Evolutionary conservation across 2,329 filamentous ascomycete species (phyloP), one percentile per base, ranked within the genome.

Genomic region (Talaromyces funiculosus): DNA sequence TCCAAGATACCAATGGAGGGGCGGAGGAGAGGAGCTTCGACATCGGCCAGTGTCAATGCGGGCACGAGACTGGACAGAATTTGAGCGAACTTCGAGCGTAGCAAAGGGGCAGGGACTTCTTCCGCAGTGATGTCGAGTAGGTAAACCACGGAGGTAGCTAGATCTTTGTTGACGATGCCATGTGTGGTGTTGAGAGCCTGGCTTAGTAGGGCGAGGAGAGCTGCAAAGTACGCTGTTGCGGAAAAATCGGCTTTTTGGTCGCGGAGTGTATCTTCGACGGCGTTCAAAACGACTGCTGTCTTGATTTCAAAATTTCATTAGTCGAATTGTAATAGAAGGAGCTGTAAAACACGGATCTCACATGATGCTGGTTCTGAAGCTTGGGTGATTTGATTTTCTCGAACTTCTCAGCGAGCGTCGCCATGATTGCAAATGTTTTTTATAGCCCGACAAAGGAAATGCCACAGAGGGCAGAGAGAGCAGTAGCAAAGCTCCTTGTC

Each of bases 301-400:
- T 69, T 64, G n/a, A n/a, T 63, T 42, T 9, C 12, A 49, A 16
- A 24, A 3, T 29, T 18, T 45, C 7, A 10, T 58, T 40, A 61
- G 53, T 51, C 20, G 4, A 4, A 14, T 26, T 53, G 20, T 16
- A 18, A 49, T 51, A 10, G 24, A 42, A 35, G 22, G 22, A 55
- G 20, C 47, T 33, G 33, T 10, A 10, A 16, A 16, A 20, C 22
- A 47, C n/a, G 22, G 22, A 29, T 74, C 80, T 67, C 80, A 94
- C 92, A 84, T 92, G 91, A 76, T 96, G 87, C 79, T 97, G 92
- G 75, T 90, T 96, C 77, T 97, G 90, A 70, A 97, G 86, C 77
- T 96, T 96, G 60, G 94, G 94, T 73, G 90, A 94, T 78, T 94
- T 90, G 76, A 97, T 97, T 84, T 95, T 97, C 80, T 93, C 90